Base-by-base conservation (phyloP, 257 asterid genomes). In the Lycium ferocissimum region DNA sequence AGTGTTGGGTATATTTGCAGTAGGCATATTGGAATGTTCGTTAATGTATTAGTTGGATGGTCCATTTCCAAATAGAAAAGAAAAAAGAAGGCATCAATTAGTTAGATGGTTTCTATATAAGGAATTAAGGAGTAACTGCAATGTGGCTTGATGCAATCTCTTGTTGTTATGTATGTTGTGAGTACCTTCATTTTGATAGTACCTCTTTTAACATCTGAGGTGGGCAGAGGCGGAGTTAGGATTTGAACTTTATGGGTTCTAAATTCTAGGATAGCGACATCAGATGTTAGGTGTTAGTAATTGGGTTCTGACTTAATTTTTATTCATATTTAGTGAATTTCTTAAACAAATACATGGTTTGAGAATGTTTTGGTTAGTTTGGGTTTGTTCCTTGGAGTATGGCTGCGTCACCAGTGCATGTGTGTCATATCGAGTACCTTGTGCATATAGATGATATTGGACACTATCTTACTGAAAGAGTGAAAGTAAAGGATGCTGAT, bases 61-160 rank as follows among this genome's bases (percentile, higher is more conserved):
- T 62, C 54, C 54, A 49, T 1, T 49, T 49, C 11, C 9, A 49
- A 49, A 49, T 1, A 49, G 9, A 49, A 49, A 9, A 9, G 11
- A 49, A 15, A 54, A 54, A 14, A 12, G 18, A 54, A 56, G 7
- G 61, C 15, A 56, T 56, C 20, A 56, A 26, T 26, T 40, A 40
- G 22, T 37, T 67, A 67, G 75, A 37, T 75, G 62, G 81, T 75
- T 75, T 75, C 81, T 49, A 13, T 75, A 75, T 49, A n/a, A 75
- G 40, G 62, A 49, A 5, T 12, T 20, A 49, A 75, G 81, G 45
- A 22, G 56, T 53, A 75, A 13, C 81, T 49, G 62, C 3, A 40
- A 20, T 49, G 62, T 49, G 62, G 14, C 62, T 49, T 75, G 62
- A 65, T 26, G 9, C 45, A 49, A 14, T 49, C 81, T 20, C 37